Evolutionary conservation across 1,139 yeast species (phyloP).

Genomic region (Candida gigantensis): DNA sequence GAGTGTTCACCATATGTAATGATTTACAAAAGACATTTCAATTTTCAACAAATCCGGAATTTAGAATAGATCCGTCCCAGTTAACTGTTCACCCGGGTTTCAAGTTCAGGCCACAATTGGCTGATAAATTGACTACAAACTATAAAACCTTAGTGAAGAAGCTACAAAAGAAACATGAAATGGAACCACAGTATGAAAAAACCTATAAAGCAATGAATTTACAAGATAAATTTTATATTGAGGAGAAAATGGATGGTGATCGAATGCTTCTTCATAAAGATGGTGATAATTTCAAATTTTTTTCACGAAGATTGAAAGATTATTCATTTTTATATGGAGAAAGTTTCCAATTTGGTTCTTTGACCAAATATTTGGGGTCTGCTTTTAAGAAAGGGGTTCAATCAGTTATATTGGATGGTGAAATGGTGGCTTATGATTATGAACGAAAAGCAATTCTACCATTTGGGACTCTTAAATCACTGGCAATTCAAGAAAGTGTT

Average conservation of each 20-base stretch:
- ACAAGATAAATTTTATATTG: slow-evolving; percentile 60
- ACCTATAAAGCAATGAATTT: slow-evolving; percentile 18
- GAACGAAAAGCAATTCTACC: slow-evolving; percentile 62
- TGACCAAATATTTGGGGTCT: slow-evolving; percentile 55
- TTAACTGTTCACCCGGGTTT: slow-evolving; percentile 47
- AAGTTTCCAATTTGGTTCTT: slow-evolving; percentile 56
- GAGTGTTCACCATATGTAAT: slow-evolving; percentile 66
- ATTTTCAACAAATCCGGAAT: slow-evolving; percentile 52
- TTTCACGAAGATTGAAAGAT: slow-evolving; percentile 70
- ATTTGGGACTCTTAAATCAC: slow-evolving; percentile 74
- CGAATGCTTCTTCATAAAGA: slow-evolving; percentile 69
- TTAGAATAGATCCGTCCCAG: slow-evolving; percentile 45
- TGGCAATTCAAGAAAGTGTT: slow-evolving; percentile 59
- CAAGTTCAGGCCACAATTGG: slow-evolving; percentile 74
- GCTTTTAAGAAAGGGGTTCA: slow-evolving; percentile 45
- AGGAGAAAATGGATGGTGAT: slow-evolving; percentile 95
- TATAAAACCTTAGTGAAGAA: slow-evolving; percentile 50
- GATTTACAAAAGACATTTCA: slow-evolving; percentile 63
- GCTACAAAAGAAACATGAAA: slow-evolving; percentile 29
- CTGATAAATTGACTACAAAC: slow-evolving; percentile 51
- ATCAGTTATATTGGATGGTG: slow-evolving; percentile 80
- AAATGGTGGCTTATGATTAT: slow-evolving; percentile 87
- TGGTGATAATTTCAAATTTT: slow-evolving; percentile 55
- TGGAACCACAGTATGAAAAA: slow-evolving; percentile 23
- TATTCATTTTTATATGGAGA: slow-evolving; percentile 75